These are phyloP conservation scores for Rhodotorula toruloides DNA, from an alignment of 768 basidiomycete species.

Conservation along the genomic window DNA sequence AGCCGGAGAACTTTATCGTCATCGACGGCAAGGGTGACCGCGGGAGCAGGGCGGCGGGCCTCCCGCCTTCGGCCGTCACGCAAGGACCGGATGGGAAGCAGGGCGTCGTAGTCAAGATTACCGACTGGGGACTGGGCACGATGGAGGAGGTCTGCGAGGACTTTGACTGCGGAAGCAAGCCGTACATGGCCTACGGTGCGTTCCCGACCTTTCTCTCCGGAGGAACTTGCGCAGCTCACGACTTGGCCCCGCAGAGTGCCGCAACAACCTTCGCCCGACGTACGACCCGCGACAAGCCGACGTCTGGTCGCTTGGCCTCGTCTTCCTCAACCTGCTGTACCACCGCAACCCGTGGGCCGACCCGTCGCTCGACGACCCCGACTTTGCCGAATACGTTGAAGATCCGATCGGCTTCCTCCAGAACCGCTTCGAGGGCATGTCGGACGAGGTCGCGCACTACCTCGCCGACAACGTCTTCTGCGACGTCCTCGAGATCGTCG, in stretches of 20 bases:
- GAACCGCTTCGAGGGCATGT: slow-evolving; percentile 69
- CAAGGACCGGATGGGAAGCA: slow-evolving; percentile 53
- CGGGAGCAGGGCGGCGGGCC: not conserved
- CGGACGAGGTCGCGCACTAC: slow-evolving; percentile 70
- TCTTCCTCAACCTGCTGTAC: slow-evolving; percentile 98
- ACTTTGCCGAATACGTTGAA: slow-evolving; percentile 72
- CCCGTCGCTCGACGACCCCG: slow-evolving; percentile 71
- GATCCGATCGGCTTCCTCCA: slow-evolving; percentile 82
- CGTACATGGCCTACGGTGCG: slow-evolving; percentile 96
- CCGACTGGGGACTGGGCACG: slow-evolving; percentile 94
- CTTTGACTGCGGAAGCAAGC: slow-evolving; percentile 97
- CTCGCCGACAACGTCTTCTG: slow-evolving; percentile 80
- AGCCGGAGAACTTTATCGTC: slow-evolving; percentile 97
- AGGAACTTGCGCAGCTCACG: not conserved
- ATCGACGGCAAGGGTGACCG: slow-evolving; percentile 61
- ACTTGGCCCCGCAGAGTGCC: slow-evolving; percentile 63
- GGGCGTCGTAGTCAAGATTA: slow-evolving; percentile 89
- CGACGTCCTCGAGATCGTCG: slow-evolving; percentile 51
- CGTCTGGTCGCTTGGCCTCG: slow-evolving; percentile 98
- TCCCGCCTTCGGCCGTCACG: slow-evolving; percentile 6
- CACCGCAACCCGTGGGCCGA: slow-evolving; percentile 99
- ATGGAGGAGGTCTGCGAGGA: slow-evolving; percentile 81
- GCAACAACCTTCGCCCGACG: slow-evolving; percentile 91
- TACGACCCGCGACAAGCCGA: slow-evolving; percentile 93
- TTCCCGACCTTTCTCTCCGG: slow-evolving; percentile 13